phyloP scores from a whole-genome alignment of 1,284 basidiomycete genomes.

The Meira miltonrushii region DNA sequence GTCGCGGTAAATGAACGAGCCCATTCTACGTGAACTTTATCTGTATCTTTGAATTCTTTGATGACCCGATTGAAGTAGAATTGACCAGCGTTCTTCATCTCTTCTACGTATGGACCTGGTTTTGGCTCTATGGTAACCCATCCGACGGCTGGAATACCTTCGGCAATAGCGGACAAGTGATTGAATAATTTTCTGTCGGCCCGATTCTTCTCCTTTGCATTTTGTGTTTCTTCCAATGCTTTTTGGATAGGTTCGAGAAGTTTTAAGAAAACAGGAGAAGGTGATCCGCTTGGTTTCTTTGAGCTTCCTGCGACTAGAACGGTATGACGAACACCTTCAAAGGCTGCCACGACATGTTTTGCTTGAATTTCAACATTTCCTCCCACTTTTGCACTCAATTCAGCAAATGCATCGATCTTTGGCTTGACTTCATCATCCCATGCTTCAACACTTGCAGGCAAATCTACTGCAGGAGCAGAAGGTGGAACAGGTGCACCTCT shows the following conservation, averaged over 20 bases:
- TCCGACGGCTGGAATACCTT: conserved; percentile 78
- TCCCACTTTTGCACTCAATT: conserved; percentile 70
- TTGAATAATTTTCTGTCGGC: conserved; percentile 76
- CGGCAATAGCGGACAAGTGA: conserved; percentile 74
- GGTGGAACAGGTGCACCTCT: conserved; percentile 6
- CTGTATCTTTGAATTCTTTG: conserved; percentile 87
- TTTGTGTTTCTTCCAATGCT: conserved; percentile 69
- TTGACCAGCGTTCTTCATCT: conserved; percentile 79
- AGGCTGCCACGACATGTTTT: conserved; percentile 65
- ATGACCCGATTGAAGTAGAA: conserved; percentile 89
- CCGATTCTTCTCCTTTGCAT: conserved; percentile 75
- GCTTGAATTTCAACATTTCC: conserved; percentile 65
- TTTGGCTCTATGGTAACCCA: conserved; percentile 80
- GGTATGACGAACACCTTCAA: conserved; percentile 65
- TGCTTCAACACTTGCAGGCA: conserved; percentile 58
- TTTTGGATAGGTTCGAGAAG: conserved; percentile 70
- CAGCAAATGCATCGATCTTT: conserved; percentile 68
- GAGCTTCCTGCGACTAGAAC: conserved; percentile 68
- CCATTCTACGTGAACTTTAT: conserved; percentile 86
- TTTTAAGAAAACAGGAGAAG: conserved; percentile 60
- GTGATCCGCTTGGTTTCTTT: conserved; percentile 61
- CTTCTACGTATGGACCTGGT: conserved; percentile 74
- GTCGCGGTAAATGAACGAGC: conserved; percentile 67
- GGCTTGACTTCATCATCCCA: conserved; percentile 71
- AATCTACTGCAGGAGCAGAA: neutral